Percentiles rank a stretch among this genome's conserved stretches.
Evolutionary conservation across 805 yeast species (phyloP).

Genomic region (Pichia occidentalis): DNA sequence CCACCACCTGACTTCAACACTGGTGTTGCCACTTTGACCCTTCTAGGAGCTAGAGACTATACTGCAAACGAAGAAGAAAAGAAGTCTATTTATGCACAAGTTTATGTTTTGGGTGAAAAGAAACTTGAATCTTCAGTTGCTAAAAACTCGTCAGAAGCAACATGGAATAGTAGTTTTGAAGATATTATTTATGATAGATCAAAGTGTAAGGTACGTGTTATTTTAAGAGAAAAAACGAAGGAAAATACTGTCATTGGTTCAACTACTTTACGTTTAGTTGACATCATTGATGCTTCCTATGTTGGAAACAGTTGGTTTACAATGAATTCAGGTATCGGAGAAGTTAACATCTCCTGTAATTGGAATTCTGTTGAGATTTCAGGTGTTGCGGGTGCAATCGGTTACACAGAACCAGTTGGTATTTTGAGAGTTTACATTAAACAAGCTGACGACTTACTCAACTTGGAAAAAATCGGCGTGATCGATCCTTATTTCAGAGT

Average conservation of each 20-base stretch:
- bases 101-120: constrained; percentile 56
- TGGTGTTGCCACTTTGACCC: constrained; percentile 73
- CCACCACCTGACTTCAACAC: constrained; percentile 92
- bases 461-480: constrained; percentile 83
- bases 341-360: constrained; percentile 55
- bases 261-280: constrained; percentile 49
- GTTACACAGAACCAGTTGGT: constrained; percentile 94
- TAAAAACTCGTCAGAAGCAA: constrained; percentile 59
- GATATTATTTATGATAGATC: constrained; percentile 70
- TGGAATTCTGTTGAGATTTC: constrained; percentile 85
- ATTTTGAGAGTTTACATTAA: constrained; percentile 68
- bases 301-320: constrained; percentile 77
- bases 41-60: constrained; percentile 56
- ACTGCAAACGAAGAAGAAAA: constrained; percentile 36
- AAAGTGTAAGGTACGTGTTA: constrained; percentile 58
- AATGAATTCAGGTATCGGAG: constrained; percentile 63
- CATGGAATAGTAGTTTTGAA: constrained; percentile 49
- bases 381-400: constrained; percentile 63
- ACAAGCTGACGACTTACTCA: constrained; percentile 68
- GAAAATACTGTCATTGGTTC: constrained; percentile 54
- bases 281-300: constrained; percentile 69
- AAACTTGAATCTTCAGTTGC: constrained; percentile 51
- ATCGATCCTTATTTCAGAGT: constrained; percentile 88
- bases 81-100: constrained; percentile 61
- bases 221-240: constrained; percentile 57